phyloP scores from a whole-genome alignment of 345 rosid genomes.

The Populus simonii region DNA sequence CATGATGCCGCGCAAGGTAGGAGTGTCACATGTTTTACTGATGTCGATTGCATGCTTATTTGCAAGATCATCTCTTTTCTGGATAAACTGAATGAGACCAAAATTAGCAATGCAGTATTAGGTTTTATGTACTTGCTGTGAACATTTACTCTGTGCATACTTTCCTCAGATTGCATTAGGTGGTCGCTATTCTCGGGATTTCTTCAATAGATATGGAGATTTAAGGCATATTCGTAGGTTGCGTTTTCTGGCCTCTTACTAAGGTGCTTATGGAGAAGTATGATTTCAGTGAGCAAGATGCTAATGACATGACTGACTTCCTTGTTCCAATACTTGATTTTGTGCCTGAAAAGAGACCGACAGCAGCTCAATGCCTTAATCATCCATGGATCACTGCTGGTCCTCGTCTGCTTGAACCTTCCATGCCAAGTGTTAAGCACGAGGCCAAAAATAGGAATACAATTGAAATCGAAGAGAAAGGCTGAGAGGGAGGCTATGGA shows the following conservation, averaged over 20 bases:
- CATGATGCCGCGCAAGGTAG: constrained; percentile 85
- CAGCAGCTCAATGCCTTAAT: constrained; percentile 73
- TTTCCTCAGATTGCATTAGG: constrained; percentile 69
- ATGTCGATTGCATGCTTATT: neutral
- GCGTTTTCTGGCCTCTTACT: constrained; percentile 76
- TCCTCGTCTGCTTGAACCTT: constrained; percentile 49
- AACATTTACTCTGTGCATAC: neutral
- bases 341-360: constrained; percentile 79
- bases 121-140: neutral
- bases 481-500: constrained; percentile 72
- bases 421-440: constrained; percentile 20
- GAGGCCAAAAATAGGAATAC: constrained; percentile 8
- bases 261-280: constrained; percentile 80
- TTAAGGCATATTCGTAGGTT: constrained; percentile 70
- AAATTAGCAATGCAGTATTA: neutral
- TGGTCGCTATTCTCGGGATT: constrained; percentile 74
- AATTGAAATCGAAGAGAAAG: constrained; percentile 38
- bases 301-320: constrained; percentile 70
- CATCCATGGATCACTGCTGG: constrained; percentile 75
- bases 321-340: constrained; percentile 76
- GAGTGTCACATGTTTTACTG: neutral
- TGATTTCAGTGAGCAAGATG: constrained; percentile 73
- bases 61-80: neutral
- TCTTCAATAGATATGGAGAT: constrained; percentile 78
- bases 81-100: neutral